Base-by-base conservation (phyloP, 73 alveolate genomes). In the Stentor coeruleus region DNA sequence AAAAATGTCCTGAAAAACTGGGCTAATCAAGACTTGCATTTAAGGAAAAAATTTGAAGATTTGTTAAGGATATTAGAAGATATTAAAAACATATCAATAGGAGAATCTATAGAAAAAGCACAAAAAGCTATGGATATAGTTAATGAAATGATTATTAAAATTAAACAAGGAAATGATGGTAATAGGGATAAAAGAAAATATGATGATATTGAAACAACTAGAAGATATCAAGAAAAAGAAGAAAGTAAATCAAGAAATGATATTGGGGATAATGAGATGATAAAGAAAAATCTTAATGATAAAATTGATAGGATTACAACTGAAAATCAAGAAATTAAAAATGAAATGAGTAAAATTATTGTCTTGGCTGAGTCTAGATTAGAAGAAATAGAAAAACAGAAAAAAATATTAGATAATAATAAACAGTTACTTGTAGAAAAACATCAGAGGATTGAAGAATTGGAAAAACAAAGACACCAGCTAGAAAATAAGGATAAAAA, bases 361-460 rank as follows among this genome's bases (percentile, higher is more conserved):
- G 20, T 49, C 20, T 11, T 11, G 20, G 20, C 14, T 33, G 79
- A 66, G 40, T 20, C 79, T 11, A 26, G 14, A 26, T 37, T 20
- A 26, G 79, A 66, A 66, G 79, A 66, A 66, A 66, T 26, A 1
- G 40, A 66, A 66, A 66, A 40, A 66, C 79, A 20, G 39, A 66
- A 31, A 40, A 20, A 33, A 1, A 20, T 66, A 26, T 33, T 66
- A 26, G 79, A 66, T 28, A 31, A 20, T 66, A 14, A 20, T 20
- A 66, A 31, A 20, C n/a, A 2, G 41, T 40, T 20, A 66, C 37
- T 66, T 11, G 11, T 33, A 1, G 40, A 66, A 66, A 66, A 66
- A 66, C 40, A 66, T 26, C n/a, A 28, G 39, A 66, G 33, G 33
- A 66, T 66, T 33, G 79, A 66, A 66, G 79, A 66, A 66, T 11